Evolutionary conservation across 2,329 filamentous ascomycete species (phyloP).

Genomic region (Trichothecium sympodiale): DNA sequence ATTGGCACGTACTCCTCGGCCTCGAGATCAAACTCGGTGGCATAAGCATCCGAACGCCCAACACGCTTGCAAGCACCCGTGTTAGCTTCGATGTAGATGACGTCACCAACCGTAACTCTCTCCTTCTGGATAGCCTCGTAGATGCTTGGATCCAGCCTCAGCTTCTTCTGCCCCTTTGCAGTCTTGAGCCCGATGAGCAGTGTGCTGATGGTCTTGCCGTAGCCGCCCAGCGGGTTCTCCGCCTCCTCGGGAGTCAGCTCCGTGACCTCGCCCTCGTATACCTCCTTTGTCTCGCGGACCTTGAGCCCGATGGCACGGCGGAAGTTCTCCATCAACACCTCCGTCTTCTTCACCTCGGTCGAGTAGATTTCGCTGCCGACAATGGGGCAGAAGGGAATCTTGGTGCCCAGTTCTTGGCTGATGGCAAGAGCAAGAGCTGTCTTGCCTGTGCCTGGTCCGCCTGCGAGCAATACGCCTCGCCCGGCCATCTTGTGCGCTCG

Average conservation of each 20-base stretch:
- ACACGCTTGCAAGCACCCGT: slow-evolving; percentile 97
- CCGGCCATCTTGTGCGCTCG: slow-evolving; percentile 96
- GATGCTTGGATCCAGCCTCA: slow-evolving; percentile 92
- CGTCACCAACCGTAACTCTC: slow-evolving; percentile 88
- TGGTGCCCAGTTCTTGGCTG: slow-evolving; percentile 92
- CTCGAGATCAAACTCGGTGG: slow-evolving; percentile 96
- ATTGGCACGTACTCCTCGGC: slow-evolving; percentile 98
- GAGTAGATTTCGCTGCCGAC: slow-evolving; percentile 98
- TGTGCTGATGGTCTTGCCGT: slow-evolving; percentile 95
- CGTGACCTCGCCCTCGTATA: slow-evolving; percentile 97
- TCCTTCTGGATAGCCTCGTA: slow-evolving; percentile 99
- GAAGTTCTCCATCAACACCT: slow-evolving; percentile 99
- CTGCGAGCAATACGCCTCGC: slow-evolving; percentile 82
- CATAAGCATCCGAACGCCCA: slow-evolving; percentile 90
- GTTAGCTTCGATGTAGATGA: slow-evolving; percentile 98
- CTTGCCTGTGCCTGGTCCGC: slow-evolving; percentile 93
- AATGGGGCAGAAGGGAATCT: slow-evolving; percentile 97
- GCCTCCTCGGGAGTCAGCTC: slow-evolving; percentile 96
- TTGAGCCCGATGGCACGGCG: slow-evolving; percentile 90
- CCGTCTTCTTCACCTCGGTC: slow-evolving; percentile 98
- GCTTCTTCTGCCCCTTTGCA: slow-evolving; percentile 93
- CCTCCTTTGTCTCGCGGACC: slow-evolving; percentile 97
- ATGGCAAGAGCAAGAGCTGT: slow-evolving; percentile 91
- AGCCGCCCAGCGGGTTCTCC: slow-evolving; percentile 92
- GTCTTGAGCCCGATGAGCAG: slow-evolving; percentile 91